These are phyloP conservation scores for Ceratobasidium sp. DNA, from an alignment of 1,284 basidiomycete species.

Conservation along the genomic window DNA sequence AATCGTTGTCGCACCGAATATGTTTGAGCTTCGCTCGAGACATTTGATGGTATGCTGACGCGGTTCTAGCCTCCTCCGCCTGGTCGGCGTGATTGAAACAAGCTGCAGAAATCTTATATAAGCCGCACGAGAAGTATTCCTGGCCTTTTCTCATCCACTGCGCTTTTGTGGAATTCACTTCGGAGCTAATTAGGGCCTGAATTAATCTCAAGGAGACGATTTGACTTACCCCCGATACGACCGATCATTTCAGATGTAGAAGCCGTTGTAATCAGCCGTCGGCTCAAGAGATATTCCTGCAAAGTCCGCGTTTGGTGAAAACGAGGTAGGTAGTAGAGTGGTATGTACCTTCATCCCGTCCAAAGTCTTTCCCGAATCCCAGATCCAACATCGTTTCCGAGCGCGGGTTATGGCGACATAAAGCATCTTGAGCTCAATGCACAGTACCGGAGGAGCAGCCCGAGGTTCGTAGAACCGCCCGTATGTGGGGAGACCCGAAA, in stretches of 20 bases:
- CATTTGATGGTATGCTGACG: conserved; percentile 30
- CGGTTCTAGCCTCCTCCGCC: not conserved
- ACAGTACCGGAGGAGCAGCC: conserved; percentile 4
- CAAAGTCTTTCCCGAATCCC: conserved; percentile 28
- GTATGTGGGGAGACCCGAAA: not conserved
- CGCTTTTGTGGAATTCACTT: not conserved
- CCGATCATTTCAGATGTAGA: not conserved
- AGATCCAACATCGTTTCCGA: conserved; percentile 47
- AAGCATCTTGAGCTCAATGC: conserved; percentile 44
- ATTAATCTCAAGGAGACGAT: not conserved
- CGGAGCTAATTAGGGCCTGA: not conserved
- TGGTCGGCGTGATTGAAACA: conserved; percentile 12
- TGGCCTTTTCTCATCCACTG: conserved; percentile 26
- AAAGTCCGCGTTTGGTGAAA: too few species aligned
- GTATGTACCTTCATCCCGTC: not conserved
- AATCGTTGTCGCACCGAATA: conserved; percentile 6
- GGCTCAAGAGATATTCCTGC: not conserved
- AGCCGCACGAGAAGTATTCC: conserved; percentile 23
- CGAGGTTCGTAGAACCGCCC: too few species aligned
- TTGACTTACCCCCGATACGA: conserved; percentile 1
- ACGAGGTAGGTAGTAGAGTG: too few species aligned
- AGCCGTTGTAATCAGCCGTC: not conserved
- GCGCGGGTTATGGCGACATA: too few species aligned
- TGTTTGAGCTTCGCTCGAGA: conserved; percentile 21
- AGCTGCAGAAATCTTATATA: conserved; percentile 15